These are phyloP conservation scores for Zelonia costaricensis DNA, from an alignment of 208 protist genomes.

Conservation along the genomic window DNA sequence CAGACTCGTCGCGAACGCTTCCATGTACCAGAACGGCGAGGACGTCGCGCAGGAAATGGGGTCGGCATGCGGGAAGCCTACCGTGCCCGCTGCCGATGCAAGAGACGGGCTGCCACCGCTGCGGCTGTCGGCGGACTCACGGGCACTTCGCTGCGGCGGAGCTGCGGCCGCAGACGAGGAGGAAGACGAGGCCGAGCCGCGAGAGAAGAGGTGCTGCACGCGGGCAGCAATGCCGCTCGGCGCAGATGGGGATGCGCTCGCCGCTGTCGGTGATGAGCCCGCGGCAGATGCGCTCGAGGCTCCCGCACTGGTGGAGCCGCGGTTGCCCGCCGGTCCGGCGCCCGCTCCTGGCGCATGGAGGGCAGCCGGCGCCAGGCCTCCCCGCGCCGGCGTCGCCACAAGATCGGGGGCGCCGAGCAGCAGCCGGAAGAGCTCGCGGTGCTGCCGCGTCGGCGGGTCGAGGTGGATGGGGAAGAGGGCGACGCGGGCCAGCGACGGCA, in stretches of 20 bases:
- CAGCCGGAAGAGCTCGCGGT: constrained; percentile 82
- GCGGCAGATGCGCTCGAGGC: too few species aligned
- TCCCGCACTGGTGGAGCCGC: too few species aligned
- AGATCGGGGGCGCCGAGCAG: constrained; percentile 58
- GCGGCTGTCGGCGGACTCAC: too few species aligned
- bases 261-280: not conserved
- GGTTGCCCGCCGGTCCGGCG: too few species aligned
- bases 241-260: not conserved
- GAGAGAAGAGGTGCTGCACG: not conserved
- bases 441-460: constrained; percentile 85
- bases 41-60: constrained; percentile 10
- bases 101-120: not conserved
- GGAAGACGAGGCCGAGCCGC: not conserved
- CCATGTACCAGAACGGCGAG: constrained; percentile 64
- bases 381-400: not conserved
- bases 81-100: not conserved
- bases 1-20: constrained; percentile 65
- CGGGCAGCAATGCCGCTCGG: constrained; percentile 1
- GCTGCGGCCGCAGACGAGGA: too few species aligned
- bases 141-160: too few species aligned
- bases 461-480: constrained; percentile 88
- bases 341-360: too few species aligned
- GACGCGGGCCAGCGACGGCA: constrained; percentile 52
- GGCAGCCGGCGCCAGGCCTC: too few species aligned
- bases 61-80: not conserved